These are phyloP conservation scores for Detonula confervacea DNA, from an alignment of 352 stramenopile genomes.

Conservation along the genomic window DNA sequence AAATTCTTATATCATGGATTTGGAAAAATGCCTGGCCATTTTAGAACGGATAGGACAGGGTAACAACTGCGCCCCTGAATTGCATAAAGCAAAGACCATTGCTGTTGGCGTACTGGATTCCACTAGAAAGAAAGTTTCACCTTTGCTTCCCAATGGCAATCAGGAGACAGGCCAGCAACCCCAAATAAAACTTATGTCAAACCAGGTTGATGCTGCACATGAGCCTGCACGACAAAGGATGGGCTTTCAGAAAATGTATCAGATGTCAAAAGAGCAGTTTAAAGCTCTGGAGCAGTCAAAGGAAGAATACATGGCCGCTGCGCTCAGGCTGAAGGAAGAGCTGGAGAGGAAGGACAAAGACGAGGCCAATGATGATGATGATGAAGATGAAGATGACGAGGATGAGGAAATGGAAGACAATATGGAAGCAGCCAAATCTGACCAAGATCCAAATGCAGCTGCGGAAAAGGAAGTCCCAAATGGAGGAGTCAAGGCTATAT, in stretches of 20 bases:
- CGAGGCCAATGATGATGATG: slow-evolving; percentile 65
- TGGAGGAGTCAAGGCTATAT: background rate
- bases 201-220: slow-evolving; percentile 10
- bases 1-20: slow-evolving; percentile 31
- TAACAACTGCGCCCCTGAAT: slow-evolving; percentile 34
- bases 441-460: slow-evolving; percentile 19
- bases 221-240: slow-evolving; percentile 63
- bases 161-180: slow-evolving; percentile 10
- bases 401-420: slow-evolving; percentile 61
- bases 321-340: slow-evolving; percentile 82
- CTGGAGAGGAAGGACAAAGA: slow-evolving; percentile 75
- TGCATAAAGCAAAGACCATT: slow-evolving; percentile 63
- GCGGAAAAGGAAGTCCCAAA: slow-evolving; percentile 23
- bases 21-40: slow-evolving; percentile 57
- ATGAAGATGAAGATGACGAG: slow-evolving; percentile 84
- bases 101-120: slow-evolving; percentile 64
- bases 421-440: slow-evolving; percentile 26
- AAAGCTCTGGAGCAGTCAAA: slow-evolving; percentile 68
- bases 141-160: slow-evolving; percentile 9
- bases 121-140: slow-evolving; percentile 57
- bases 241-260: slow-evolving; percentile 68
- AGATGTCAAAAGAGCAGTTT: slow-evolving; percentile 68
- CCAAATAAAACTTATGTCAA: slow-evolving; percentile 4
- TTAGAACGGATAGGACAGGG: slow-evolving; percentile 27
- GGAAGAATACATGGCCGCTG: slow-evolving; percentile 84